Evolutionary conservation across 768 basidiomycete species (phyloP), one percentile per base, ranked within the genome.

Genomic region (Sarcodon aspratus): DNA sequence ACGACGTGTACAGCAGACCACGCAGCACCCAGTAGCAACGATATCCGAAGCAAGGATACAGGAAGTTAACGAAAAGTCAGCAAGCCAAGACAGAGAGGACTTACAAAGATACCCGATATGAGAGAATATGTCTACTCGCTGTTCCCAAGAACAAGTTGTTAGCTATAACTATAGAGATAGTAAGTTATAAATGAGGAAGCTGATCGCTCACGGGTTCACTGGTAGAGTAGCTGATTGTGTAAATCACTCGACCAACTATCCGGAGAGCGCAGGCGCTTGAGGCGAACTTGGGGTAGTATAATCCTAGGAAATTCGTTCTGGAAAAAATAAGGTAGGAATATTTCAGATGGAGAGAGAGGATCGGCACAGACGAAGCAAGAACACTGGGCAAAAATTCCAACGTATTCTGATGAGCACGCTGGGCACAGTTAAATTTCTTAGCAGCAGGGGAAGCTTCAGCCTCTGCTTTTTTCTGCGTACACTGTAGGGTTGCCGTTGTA

Each of bases 351-450:
- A 27, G 5, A 5, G 21, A 27, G 21, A 27, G 21, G 5, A 27
- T 5, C 21, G 21, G 42, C 27, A 50, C 57, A 21, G 36, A 60
- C 58, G 46, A 44, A 34, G 54, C 9, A 46, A 66, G 43, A 36
- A 64, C 33, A 7, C 49, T 46, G 1, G 67, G 66, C 6, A 59
- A 33, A 15, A 49, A 38, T 55, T 75, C 73, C 33, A 75, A 62
- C 0, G 74, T 76, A 55, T 76, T 75, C 52, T 82, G 80, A 61
- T 86, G 84, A 17, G 81, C 79, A 3, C 84, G 80, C 57, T 87
- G 84, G 33, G 73, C 72, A 59, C 85, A 87, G 61, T 87, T 87
- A 68, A 85, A 87, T 48, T 70, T 54, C 46, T 67, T 48, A 0
- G 83, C 85, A 37, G 71, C 73, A 21, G 56, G 59, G 12, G 69